Percentiles rank a stretch among this genome's conserved stretches.
Evolutionary conservation across 140 eudicot genomes (phyloP).

Genomic region (Oenanthe javanica): DNA sequence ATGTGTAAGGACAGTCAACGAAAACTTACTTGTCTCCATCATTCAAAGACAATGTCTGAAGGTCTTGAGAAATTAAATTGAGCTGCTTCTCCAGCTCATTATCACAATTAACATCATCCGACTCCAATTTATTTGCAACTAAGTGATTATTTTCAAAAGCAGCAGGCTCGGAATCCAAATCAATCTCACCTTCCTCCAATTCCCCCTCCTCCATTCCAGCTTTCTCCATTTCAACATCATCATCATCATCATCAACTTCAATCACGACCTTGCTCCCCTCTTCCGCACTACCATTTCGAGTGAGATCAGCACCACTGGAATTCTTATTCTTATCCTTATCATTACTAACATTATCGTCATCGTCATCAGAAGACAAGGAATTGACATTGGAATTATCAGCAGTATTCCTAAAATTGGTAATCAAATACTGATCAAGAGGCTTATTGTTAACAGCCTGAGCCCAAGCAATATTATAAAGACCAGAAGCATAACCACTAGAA

Average conservation of each 20-base stretch:
- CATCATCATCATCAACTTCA: background rate
- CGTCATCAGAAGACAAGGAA: constrained; percentile 5
- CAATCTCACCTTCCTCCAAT: constrained; percentile 9
- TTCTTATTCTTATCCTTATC: background rate
- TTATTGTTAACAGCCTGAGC: constrained; percentile 98
- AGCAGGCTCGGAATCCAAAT: background rate
- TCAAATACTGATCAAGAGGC: constrained; percentile 64
- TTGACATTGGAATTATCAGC: constrained; percentile 18
- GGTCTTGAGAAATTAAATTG: constrained; percentile 36
- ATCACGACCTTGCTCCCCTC: constrained; percentile 46
- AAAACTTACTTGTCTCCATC: constrained; percentile 59
- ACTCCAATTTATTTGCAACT: background rate
- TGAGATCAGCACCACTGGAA: constrained; percentile 12
- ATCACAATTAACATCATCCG: background rate
- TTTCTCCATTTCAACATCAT: constrained; percentile 37
- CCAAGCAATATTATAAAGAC: constrained; percentile 89
- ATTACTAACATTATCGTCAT: constrained; percentile 1
- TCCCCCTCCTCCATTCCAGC: constrained; percentile 34
- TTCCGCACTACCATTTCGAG: constrained; percentile 39
- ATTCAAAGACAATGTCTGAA: constrained; percentile 39
- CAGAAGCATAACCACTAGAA: constrained; percentile 49
- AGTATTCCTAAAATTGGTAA: constrained; percentile 28
- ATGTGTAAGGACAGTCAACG: background rate
- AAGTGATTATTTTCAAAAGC: background rate
- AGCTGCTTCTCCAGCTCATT: constrained; percentile 16